Evolutionary conservation across 495 filamentous ascomycete species (phyloP), one percentile per base, ranked within the genome.

Genomic region (Aspergillus leporis): DNA sequence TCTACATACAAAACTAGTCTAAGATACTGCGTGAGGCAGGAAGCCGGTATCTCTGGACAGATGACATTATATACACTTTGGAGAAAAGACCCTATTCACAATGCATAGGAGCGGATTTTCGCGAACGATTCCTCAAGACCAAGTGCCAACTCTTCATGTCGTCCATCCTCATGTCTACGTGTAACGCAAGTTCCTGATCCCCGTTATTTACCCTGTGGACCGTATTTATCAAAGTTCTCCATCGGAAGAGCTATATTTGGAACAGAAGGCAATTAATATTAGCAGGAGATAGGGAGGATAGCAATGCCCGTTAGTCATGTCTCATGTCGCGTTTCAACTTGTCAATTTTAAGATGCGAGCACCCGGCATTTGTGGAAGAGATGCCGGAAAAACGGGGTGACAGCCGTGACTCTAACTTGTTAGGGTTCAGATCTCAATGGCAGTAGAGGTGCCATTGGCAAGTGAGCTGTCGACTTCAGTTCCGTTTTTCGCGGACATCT

Each of bases 401-500:
- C 23, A 13, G 21, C 23, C 21, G 19, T 23, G 40, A 47, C 7
- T 14, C 19, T 10, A 13, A 12, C 2, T 23, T 10, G 19, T 40
- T 38, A 21, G 14, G 28, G 40, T 4, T 76, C 58, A 80, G 40
- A 80, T 73, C 60, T 78, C 70, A 30, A 80, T 61, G 36, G 73
- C 73, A 45, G 71, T 72, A 0, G 77, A 75, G 12, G 65, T 68
- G 14, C 70, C 72, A 12, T 71, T 72, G 32, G 66, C 38, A 30
- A 25, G 41, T 16, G 65, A 55, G 21, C 58, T 30, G 25, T 70
- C 64, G 23, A 61, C 49, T 45, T 70, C 64, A 21, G 61, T 31
- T 40, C 62, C 38, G 10, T 70, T 55, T 8, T 64, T 65, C 12
- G 73, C 49, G 13, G 88, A 86, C 58, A 97, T 75, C 23, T 74